A percentile compares a stretch with the other conserved stretches of the same genome.
Evolutionary conservation across 768 basidiomycete species (phyloP).

Genomic region (Melanogaster broomeanus): DNA sequence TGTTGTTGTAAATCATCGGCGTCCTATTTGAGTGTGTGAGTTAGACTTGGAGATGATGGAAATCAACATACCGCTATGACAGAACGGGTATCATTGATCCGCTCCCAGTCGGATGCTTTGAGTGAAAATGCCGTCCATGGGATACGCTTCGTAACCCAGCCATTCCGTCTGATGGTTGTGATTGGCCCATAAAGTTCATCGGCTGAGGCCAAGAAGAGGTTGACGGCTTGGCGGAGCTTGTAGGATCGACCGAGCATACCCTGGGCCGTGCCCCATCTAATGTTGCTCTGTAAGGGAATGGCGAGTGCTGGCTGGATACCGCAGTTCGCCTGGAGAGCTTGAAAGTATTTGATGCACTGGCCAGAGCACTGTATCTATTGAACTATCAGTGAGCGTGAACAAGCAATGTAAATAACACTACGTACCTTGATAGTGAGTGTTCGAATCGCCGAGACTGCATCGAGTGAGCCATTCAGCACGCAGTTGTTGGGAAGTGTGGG

Average conservation of each 20-base stretch:
- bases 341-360: slow-evolving; percentile 25
- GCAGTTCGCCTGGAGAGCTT: slow-evolving; percentile 19
- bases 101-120: slow-evolving; percentile 22
- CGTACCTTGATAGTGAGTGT: slow-evolving; percentile 35
- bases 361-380: slow-evolving; percentile 9
- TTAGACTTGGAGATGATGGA: slow-evolving; percentile 11
- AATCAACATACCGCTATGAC: neutral
- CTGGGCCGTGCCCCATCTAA: slow-evolving; percentile 26
- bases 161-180: slow-evolving; percentile 21
- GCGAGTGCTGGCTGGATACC: slow-evolving; percentile 14
- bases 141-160: slow-evolving; percentile 21
- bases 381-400: neutral
- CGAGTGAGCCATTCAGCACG: slow-evolving; percentile 28
- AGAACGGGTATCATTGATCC: slow-evolving; percentile 9
- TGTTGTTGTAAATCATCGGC: slow-evolving; percentile 27
- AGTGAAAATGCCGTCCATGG: slow-evolving; percentile 28
- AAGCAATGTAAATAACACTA: neutral
- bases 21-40: slow-evolving; percentile 5
- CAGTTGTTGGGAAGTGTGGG: slow-evolving; percentile 22
- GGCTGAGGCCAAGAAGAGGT: slow-evolving; percentile 22
- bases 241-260: slow-evolving; percentile 21
- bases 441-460: slow-evolving; percentile 32
- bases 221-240: slow-evolving; percentile 15
- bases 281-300: slow-evolving; percentile 29
- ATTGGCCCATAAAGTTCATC: slow-evolving; percentile 32